Conservation (phyloP, 2,329 filamentous ascomycete species). For the Fusarium tanahbumbuense region DNA sequence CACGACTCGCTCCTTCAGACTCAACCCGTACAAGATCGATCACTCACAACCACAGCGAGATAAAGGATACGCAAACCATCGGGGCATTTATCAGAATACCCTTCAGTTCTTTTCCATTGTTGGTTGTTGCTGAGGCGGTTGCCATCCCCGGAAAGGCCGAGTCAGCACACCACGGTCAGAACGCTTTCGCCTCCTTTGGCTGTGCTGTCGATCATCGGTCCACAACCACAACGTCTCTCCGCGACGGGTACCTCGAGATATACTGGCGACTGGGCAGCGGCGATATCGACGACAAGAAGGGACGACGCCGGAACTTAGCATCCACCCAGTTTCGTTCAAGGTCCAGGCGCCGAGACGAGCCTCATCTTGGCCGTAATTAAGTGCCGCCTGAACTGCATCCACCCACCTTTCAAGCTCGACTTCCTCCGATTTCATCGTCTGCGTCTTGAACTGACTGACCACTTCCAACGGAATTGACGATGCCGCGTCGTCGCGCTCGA, state of each 20-base stretch:
- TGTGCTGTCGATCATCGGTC: conserved; percentile 41
- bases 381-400: neutral
- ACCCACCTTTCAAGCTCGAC: conserved; percentile 8
- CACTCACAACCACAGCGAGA: conserved; percentile 7
- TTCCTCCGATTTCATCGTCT: conserved; percentile 9
- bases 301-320: neutral
- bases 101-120: neutral
- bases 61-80: neutral
- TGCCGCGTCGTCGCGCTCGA: conserved; percentile 44
- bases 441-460: conserved; percentile 18
- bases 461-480: conserved; percentile 38
- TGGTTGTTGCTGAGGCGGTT: conserved; percentile 3
- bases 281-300: conserved; percentile 8
- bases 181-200: conserved; percentile 37
- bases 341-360: conserved; percentile 5
- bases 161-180: conserved; percentile 31
- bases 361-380: conserved; percentile 3
- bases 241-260: conserved; percentile 13
- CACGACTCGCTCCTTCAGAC: conserved; percentile 16
- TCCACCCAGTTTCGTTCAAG: conserved; percentile 8
- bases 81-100: neutral
- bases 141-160: conserved; percentile 29
- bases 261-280: conserved; percentile 11
- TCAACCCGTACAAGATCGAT: neutral
- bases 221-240: conserved; percentile 32